Evolutionary conservation across 2,329 filamentous ascomycete genomes (phyloP).

Genomic region (Alternaria angustiovoidea): DNA sequence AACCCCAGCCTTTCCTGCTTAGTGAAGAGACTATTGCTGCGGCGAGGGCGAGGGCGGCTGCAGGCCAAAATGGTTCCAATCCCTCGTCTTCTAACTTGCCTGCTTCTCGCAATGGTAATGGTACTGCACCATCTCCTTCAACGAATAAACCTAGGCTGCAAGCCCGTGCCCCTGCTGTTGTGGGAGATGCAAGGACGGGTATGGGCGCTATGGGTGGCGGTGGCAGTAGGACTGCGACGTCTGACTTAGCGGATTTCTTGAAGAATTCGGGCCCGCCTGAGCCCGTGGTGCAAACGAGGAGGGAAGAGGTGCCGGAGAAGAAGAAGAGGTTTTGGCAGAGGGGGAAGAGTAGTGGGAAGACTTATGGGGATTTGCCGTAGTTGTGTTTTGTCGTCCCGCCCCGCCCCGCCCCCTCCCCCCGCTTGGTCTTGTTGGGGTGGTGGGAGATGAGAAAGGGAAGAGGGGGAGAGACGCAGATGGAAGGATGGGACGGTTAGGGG

Average conservation of each 20-base stretch:
- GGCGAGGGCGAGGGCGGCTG: conserved; percentile 42
- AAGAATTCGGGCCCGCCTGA: conserved; percentile 52
- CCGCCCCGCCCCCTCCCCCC: too few species aligned
- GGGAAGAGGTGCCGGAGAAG: conserved; percentile 41
- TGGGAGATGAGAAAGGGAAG: too few species aligned
- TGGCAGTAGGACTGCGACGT: conserved; percentile 43
- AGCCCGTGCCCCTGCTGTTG: conserved; percentile 36
- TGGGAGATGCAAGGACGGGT: conserved; percentile 21
- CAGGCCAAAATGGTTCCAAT: conserved; percentile 1
- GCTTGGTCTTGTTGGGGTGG: too few species aligned
- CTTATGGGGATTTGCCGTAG: conserved; percentile 30
- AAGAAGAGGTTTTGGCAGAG: conserved; percentile 47
- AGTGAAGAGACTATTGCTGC: conserved; percentile 44
- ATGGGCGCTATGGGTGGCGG: too few species aligned
- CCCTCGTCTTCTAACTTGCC: conserved; percentile 21
- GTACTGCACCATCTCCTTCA: not conserved
- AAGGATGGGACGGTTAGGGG: too few species aligned
- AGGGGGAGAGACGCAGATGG: too few species aligned
- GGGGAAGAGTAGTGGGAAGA: conserved; percentile 42
- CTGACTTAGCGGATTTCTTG: conserved; percentile 56
- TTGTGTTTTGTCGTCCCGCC: too few species aligned
- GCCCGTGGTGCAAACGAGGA: conserved; percentile 17
- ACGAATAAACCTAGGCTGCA: conserved; percentile 35
- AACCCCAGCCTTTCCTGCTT: conserved; percentile 46
- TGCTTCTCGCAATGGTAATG: not conserved